These are phyloP conservation scores for Thraustochytrium sp. DNA, from an alignment of 352 stramenopile genomes.

Conservation along the genomic window DNA sequence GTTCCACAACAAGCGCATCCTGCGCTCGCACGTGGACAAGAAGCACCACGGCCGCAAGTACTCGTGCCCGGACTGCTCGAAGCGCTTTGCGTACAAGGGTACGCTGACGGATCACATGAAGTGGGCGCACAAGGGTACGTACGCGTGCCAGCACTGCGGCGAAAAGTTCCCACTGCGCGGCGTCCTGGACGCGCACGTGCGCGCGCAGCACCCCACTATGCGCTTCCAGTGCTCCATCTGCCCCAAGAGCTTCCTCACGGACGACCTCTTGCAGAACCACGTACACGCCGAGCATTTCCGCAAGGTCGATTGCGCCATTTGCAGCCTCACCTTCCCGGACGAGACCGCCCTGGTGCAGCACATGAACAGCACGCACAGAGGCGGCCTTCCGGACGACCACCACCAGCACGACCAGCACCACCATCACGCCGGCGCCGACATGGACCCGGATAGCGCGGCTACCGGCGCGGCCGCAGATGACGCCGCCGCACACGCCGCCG, in stretches of 20 bases:
- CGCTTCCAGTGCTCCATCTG: not conserved
- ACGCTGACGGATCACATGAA: slow-evolving; percentile 8
- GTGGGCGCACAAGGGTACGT: not conserved
- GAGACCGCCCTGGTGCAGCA: not conserved
- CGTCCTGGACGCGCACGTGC: not conserved
- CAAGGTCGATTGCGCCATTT: not conserved
- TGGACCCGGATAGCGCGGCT: too few species aligned
- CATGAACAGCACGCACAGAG: not conserved
- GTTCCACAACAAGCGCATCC: not conserved
- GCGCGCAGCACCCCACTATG: not conserved
- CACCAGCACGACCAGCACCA: not conserved
- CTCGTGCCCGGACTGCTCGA: not conserved
- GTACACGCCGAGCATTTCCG: not conserved
- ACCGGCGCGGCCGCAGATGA: too few species aligned
- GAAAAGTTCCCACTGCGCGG: not conserved
- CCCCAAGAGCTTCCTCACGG: not conserved
- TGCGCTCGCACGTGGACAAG: not conserved
- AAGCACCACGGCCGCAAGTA: not conserved
- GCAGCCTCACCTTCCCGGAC: not conserved
- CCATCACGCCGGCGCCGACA: not conserved
- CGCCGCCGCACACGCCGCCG: not conserved
- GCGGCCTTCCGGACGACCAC: not conserved
- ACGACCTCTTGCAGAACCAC: not conserved
- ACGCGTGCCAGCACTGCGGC: not conserved
- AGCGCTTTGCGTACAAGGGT: not conserved